Conservation (phyloP, 2,329 filamentous ascomycete species). For the Diaporthe citriasiana region DNA sequence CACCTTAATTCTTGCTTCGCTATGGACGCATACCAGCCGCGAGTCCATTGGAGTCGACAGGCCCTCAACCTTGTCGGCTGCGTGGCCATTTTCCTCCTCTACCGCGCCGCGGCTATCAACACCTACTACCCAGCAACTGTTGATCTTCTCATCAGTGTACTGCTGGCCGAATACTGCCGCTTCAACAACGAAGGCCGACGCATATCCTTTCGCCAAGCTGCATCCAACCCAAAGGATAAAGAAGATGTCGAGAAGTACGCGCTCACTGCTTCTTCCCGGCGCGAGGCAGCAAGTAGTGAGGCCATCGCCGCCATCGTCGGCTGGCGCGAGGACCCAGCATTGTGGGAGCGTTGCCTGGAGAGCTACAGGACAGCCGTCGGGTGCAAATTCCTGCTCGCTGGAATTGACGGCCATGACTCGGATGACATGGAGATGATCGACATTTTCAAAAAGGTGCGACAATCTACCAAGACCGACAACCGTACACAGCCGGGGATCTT, state of each 20-base stretch:
- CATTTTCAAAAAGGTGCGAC: slow-evolving; percentile 45
- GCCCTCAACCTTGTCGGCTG: slow-evolving; percentile 49
- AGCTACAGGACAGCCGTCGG: slow-evolving; percentile 49
- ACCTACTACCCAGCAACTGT: slow-evolving; percentile 47
- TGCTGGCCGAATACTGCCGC: slow-evolving; percentile 48
- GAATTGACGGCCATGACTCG: slow-evolving; percentile 49
- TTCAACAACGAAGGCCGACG: slow-evolving; percentile 48
- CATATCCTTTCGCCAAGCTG: slow-evolving; percentile 39
- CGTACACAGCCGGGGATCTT: not conserved
- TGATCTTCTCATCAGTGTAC: slow-evolving; percentile 49
- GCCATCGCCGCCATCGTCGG: slow-evolving; percentile 49
- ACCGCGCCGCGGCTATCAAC: slow-evolving; percentile 45
- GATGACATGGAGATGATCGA: slow-evolving; percentile 51
- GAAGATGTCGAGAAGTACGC: slow-evolving; percentile 44
- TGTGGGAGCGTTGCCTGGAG: slow-evolving; percentile 48
- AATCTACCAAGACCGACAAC: slow-evolving; percentile 7
- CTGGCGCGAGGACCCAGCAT: slow-evolving; percentile 50
- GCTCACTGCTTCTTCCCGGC: not conserved
- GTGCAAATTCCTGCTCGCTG: slow-evolving; percentile 48
- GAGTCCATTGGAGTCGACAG: slow-evolving; percentile 43
- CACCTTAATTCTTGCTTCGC: not conserved
- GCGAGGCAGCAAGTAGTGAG: slow-evolving; percentile 38
- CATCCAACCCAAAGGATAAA: slow-evolving; percentile 11
- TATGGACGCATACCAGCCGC: not conserved
- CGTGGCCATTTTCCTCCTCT: slow-evolving; percentile 45